phyloP scores from a whole-genome alignment of 306 rosid species.

The Adenanthera pavonina region DNA sequence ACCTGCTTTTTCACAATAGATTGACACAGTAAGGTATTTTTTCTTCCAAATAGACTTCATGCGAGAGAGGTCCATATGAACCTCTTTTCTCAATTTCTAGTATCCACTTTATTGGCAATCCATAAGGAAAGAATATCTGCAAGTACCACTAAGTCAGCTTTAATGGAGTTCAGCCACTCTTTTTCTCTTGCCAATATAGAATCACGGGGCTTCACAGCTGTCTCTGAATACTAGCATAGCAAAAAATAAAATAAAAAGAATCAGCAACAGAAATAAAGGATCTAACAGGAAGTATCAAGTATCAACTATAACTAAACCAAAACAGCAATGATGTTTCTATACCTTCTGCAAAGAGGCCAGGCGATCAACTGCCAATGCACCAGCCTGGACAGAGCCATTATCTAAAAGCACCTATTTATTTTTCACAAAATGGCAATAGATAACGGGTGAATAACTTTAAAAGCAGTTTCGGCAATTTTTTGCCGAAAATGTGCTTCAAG shows the following conservation, averaged over 20 bases:
- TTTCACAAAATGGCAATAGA: slow-evolving; percentile 4
- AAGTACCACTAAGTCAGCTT: slow-evolving; percentile 92
- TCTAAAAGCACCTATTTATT: slow-evolving; percentile 72
- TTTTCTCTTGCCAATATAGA: slow-evolving; percentile 70
- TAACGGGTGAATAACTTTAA: not conserved
- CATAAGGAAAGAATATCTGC: slow-evolving; percentile 31
- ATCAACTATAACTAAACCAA: slow-evolving; percentile 20
- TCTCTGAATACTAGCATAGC: slow-evolving; percentile 74
- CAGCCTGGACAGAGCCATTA: slow-evolving; percentile 95
- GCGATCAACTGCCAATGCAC: slow-evolving; percentile 94
- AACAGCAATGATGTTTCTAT: slow-evolving; percentile 21
- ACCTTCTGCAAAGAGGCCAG: slow-evolving; percentile 96
- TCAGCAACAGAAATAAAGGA: slow-evolving; percentile 21
- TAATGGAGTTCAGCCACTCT: slow-evolving; percentile 84
- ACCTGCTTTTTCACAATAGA: slow-evolving; percentile 59
- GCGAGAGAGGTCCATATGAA: not conserved
- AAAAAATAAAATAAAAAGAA: not conserved
- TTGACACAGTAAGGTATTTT: slow-evolving; percentile 26
- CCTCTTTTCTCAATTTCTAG: not conserved
- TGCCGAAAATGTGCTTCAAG: not conserved
- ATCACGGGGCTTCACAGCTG: slow-evolving; percentile 87
- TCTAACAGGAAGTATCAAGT: not conserved
- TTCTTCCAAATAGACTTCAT: not conserved
- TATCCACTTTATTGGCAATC: slow-evolving; percentile 1
- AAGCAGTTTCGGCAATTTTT: not conserved